Evolutionary conservation across 2,329 filamentous ascomycete species (phyloP).

Genomic region (Gremmenia infestans): DNA sequence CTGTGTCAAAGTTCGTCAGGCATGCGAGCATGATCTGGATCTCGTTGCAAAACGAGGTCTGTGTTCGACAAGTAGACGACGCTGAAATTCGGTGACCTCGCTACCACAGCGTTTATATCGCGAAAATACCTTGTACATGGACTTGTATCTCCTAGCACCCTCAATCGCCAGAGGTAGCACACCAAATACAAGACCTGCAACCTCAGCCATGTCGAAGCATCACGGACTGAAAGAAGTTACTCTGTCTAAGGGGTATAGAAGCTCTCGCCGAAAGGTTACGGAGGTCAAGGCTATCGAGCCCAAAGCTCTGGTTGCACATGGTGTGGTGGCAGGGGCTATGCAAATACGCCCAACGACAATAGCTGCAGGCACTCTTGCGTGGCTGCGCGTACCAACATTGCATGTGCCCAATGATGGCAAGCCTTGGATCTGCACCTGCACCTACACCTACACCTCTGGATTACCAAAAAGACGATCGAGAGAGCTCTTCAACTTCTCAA

Average conservation of each 20-base stretch:
- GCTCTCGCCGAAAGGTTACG: background rate
- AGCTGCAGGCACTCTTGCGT: background rate
- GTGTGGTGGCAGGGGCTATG: background rate
- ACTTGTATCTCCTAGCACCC: background rate
- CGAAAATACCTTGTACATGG: background rate
- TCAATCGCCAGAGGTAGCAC: background rate
- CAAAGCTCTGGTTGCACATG: too few species aligned
- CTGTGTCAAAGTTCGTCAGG: background rate
- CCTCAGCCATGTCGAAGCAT: background rate
- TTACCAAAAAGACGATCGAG: too few species aligned
- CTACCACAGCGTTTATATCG: background rate
- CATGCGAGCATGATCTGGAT: background rate
- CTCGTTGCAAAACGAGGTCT: background rate
- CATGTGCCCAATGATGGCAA: background rate
- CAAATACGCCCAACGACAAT: background rate
- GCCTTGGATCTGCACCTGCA: too few species aligned
- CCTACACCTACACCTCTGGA: too few species aligned
- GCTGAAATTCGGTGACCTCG: background rate
- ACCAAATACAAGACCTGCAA: background rate
- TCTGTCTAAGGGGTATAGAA: background rate
- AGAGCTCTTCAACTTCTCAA: too few species aligned
- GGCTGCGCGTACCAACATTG: background rate
- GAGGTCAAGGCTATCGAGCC: background rate
- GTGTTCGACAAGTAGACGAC: conserved; percentile 1
- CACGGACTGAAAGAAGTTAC: background rate